These are phyloP conservation scores for Anisodus tanguticus DNA, from an alignment of 257 asterid species.

Conservation along the genomic window DNA sequence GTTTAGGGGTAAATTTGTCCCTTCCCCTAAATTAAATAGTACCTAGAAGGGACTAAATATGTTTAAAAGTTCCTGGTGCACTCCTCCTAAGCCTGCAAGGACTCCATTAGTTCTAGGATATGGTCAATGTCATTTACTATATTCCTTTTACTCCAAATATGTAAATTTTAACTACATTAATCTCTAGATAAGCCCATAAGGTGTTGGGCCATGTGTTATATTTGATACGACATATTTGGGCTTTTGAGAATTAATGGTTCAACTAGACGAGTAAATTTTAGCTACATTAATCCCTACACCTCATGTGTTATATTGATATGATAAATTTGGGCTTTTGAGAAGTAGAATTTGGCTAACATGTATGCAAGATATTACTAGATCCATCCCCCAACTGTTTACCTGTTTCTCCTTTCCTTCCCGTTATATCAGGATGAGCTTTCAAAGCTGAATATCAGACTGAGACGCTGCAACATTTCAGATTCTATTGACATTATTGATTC, in stretches of 20 bases:
- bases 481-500: slow-evolving; percentile 41
- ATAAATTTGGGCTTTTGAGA: background rate
- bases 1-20: background rate
- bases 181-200: background rate
- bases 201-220: too few relatives aligned
- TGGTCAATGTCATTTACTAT: background rate
- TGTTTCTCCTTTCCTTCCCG: slow-evolving; percentile 31
- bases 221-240: too few relatives aligned
- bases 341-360: background rate
- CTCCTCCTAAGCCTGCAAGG: background rate
- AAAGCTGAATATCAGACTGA: slow-evolving; percentile 56
- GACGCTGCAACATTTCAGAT: slow-evolving; percentile 54
- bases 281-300: background rate
- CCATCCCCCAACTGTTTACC: background rate
- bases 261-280: too few relatives aligned
- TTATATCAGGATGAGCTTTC: slow-evolving; percentile 62
- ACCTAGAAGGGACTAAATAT: background rate
- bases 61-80: background rate
- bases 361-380: slow-evolving; percentile 20
- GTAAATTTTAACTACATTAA: background rate
- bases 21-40: background rate
- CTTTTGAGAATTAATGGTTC: too few relatives aligned
- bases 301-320: slow-evolving; percentile 8
- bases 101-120: background rate
- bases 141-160: background rate